Evolutionary conservation across 441 rosid species (phyloP), one percentile per base, ranked within the genome.

Genomic region (Aquilaria agallochum): DNA sequence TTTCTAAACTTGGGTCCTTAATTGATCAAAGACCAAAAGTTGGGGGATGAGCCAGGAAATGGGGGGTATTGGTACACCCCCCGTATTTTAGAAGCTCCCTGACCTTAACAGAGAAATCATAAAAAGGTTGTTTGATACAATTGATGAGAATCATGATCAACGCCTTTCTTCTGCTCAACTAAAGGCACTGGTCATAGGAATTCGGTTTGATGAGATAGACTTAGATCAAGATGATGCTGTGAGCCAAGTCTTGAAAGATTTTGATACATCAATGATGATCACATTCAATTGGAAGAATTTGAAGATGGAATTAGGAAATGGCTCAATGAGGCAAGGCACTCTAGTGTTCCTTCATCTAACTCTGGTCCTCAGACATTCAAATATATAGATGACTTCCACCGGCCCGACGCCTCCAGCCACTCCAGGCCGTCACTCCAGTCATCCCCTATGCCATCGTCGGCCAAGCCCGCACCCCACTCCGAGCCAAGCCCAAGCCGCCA

Each of bases 181-280:
- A 13, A 94, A 75, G 72, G 99, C 99, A 30, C 74, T 94, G 49
- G 80, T 94, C 27, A 65, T 91, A 47, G 99, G 99, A 31, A 91
- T 94, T 51, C 83, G 71, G 51, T 94, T 94, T 67, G 92, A 83
- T 30, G 97, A 91, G 65, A 78, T 94, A 31, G 84, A 91, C 73
- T 79, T 91, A 54, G 77, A 94, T 76, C 72, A 62, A 49, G 89
- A 91, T 32, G 88, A 83, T 74, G 95, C 96, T 20, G 88, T 81
- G 34, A 50, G 50, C 10, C 86, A 76, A 72, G 40, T 94, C 55
- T 68, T 94, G 76, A 70, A 59, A 54, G 99, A 94, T 70, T 91
- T 94, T 34, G 96, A 94, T 68, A 68, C 72, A 61, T 74, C 92
- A 48, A 13, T 30, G 92, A 94, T 75, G 12, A 6, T 53, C 33